phyloP scores from a whole-genome alignment of 1,139 yeast species.

The Geotrichum macrosporum region DNA sequence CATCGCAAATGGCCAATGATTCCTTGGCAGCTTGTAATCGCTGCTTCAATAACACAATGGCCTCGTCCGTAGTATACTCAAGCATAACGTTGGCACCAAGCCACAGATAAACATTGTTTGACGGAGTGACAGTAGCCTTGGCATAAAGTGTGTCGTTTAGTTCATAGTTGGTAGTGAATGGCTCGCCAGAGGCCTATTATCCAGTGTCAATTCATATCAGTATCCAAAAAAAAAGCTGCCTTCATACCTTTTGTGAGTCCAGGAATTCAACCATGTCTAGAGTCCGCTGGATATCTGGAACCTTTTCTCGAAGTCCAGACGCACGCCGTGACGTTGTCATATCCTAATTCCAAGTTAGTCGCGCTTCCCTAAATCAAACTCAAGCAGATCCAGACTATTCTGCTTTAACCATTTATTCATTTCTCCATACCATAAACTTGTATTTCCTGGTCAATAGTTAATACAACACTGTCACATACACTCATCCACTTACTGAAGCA shows the following conservation, averaged over 20 bases:
- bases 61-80: conserved; percentile 88
- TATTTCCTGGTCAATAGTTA: too few species aligned
- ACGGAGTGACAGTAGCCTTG: conserved; percentile 63
- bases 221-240: conserved; percentile 4
- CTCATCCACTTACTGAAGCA: conserved; percentile 57
- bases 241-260: conserved; percentile 42
- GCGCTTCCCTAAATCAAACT: too few species aligned
- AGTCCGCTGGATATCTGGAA: conserved; percentile 87
- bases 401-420: too few species aligned
- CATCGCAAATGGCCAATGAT: conserved; percentile 59
- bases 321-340: conserved; percentile 63
- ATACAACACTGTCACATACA: too few species aligned
- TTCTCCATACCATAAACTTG: conserved; percentile 67
- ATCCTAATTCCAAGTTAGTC: conserved; percentile 38
- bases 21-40: conserved; percentile 62
- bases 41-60: conserved; percentile 59
- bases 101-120: conserved; percentile 77
- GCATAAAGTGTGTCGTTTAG: conserved; percentile 89
- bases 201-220: not conserved
- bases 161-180: conserved; percentile 72
- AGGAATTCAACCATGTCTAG: conserved; percentile 65
- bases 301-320: conserved; percentile 62
- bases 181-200: conserved; percentile 39
- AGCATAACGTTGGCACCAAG: conserved; percentile 94
- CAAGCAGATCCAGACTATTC: too few species aligned